phyloP scores from a whole-genome alignment of 163 green algal genomes.

The Chlorella variabilis region DNA sequence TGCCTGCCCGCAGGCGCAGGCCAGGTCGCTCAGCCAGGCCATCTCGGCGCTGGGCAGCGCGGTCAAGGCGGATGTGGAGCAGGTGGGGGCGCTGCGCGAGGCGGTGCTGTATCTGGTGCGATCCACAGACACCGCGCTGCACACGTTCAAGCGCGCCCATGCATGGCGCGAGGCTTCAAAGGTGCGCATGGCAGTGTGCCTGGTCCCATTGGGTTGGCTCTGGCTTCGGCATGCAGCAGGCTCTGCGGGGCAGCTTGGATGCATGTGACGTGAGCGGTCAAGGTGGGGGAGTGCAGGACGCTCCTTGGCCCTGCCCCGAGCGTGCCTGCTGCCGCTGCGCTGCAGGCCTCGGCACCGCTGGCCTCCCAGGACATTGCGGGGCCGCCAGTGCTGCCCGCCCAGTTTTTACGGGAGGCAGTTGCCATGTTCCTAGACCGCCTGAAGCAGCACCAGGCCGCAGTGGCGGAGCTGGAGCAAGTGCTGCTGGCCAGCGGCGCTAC shows the following conservation, averaged over 20 bases:
- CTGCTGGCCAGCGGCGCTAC: slow-evolving; percentile 7
- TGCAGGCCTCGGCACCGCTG: background rate
- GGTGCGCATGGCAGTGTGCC: background rate
- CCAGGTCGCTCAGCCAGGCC: slow-evolving; percentile 2
- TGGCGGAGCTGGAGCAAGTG: slow-evolving; percentile 42
- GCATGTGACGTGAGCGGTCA: no score
- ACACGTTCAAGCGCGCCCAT: slow-evolving; percentile 45
- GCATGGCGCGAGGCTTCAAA: slow-evolving; percentile 48
- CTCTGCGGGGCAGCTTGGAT: no score
- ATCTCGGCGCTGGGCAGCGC: slow-evolving; percentile 17
- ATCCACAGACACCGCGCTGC: slow-evolving; percentile 37
- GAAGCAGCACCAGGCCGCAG: slow-evolving; percentile 23
- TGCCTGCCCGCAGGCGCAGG: slow-evolving; percentile 5
- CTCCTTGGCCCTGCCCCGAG: no score
- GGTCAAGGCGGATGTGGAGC: slow-evolving; percentile 19
- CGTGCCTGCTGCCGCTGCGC: no score
- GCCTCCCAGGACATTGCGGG: background rate
- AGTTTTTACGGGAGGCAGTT: slow-evolving; percentile 46
- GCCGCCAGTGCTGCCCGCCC: slow-evolving; percentile 21
- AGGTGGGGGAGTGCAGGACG: no score
- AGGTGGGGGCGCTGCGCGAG: slow-evolving; percentile 41
- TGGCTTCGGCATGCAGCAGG: no score
- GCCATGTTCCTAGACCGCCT: slow-evolving; percentile 34
- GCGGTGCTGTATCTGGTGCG: slow-evolving; percentile 39
- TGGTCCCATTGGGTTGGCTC: no score